Conservation (phyloP, 805 yeast genomes). For the Metschnikowia anglica region DNA sequence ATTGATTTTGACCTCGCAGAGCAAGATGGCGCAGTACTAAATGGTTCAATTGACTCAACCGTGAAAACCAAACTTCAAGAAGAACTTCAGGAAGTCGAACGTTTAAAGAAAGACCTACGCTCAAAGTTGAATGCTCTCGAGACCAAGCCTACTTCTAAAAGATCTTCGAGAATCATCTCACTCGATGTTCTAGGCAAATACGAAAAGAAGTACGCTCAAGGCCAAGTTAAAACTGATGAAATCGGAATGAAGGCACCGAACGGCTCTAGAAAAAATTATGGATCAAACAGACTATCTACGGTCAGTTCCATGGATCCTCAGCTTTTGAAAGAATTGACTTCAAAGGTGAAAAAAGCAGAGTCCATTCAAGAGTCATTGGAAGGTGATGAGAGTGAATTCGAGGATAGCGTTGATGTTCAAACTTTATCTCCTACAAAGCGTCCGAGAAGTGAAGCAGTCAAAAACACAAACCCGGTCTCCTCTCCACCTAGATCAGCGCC, state of each 20-base stretch:
- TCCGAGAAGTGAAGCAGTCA: not conserved
- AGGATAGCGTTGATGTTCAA: slow-evolving; percentile 10
- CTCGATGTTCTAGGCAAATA: slow-evolving; percentile 28
- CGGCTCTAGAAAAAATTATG: slow-evolving; percentile 28
- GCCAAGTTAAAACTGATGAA: slow-evolving; percentile 32
- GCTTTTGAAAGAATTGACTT: slow-evolving; percentile 53
- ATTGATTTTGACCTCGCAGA: slow-evolving; percentile 45
- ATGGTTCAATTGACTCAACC: slow-evolving; percentile 30
- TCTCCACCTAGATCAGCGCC: not conserved
- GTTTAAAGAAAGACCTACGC: slow-evolving; percentile 40
- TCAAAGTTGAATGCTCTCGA: slow-evolving; percentile 32
- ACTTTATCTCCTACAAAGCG: not conserved
- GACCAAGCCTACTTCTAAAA: slow-evolving; percentile 10
- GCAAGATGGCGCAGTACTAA: slow-evolving; percentile 17
- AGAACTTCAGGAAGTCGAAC: slow-evolving; percentile 44
- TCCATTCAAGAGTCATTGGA: slow-evolving; percentile 31
- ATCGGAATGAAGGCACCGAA: slow-evolving; percentile 17
- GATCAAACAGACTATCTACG: slow-evolving; percentile 32
- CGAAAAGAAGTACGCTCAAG: slow-evolving; percentile 47
- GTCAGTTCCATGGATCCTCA: slow-evolving; percentile 46
- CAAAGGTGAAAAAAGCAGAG: slow-evolving; percentile 46
- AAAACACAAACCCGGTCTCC: not conserved
- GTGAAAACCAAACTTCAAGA: slow-evolving; percentile 39
- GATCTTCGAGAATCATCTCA: slow-evolving; percentile 13
- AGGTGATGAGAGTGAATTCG: slow-evolving; percentile 14